Base-by-base conservation (phyloP, 345 rosid species). In the Salix caprea region DNA sequence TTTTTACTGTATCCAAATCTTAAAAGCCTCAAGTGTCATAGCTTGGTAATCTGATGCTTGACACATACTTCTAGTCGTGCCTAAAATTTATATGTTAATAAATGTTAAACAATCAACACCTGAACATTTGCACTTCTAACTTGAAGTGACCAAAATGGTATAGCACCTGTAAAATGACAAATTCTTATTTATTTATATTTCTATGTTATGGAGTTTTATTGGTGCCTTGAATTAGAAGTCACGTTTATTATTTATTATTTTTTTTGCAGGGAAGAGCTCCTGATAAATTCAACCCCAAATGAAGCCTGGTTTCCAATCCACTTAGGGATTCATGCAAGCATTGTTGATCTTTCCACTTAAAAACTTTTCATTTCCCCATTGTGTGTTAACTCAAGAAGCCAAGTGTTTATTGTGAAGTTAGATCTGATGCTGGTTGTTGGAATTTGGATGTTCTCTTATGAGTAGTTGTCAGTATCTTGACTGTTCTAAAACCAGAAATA, bases 241-340 rank as follows among this genome's bases (percentile, higher is more conserved):
- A 8, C 60, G 0, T 52, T 18, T 50, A 15, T 50, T 48, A 34
- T 34, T 34, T 34, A 34, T 52, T 19, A 16, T 60, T 10, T 18
- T 54, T 50, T 71, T 1, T 64, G 66, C 15, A 77, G 80, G 80
- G 40, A 77, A 52, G 39, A 13, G 30, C 21, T 65, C 76, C 65
- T 26, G 70, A 71, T 71, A 30, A 52, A 48, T 69, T 46, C 7
- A 7, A 34, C 19, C 30, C n/a, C 21, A 64, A 56, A 37, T 10
- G 37, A 67, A 32, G 69, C 65, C 4, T 46, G 70, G 60, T 54
- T 56, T 67, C 48, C 24, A 34, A 37, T 67, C 11, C 54, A 67
- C 34, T 52, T 37, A 24, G 37, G 48, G 39, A 37, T 36, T 58
- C 30, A 15, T 39, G 18, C 69, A 16, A 61, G 52, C 28, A 44